A percentile compares a stretch with the other conserved stretches of the same genome.
phyloP scores from a whole-genome alignment of 148 eudicot species.

The Silene latifolia region DNA sequence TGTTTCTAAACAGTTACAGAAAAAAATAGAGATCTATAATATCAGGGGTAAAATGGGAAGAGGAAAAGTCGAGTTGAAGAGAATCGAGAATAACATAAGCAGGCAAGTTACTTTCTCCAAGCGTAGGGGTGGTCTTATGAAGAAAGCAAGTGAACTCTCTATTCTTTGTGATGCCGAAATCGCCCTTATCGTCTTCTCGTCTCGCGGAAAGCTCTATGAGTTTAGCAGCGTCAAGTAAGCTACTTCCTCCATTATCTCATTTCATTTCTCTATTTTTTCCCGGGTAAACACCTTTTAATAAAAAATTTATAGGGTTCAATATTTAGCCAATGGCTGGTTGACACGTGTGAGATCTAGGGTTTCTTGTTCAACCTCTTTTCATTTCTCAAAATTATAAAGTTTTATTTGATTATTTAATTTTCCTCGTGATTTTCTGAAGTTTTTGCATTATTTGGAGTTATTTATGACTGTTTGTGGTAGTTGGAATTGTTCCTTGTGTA shows the following conservation, averaged over 20 bases:
- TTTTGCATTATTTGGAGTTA: neutral
- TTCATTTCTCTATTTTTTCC: neutral
- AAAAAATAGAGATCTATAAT: too few species aligned
- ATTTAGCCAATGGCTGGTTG: conserved; percentile 1
- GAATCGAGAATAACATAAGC: conserved; percentile 20
- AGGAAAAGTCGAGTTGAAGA: conserved; percentile 5
- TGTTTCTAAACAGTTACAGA: too few species aligned
- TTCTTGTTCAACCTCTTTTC: neutral
- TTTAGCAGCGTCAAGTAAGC: conserved; percentile 13
- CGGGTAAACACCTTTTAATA: neutral
- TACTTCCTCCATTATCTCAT: neutral
- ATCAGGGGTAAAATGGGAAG: conserved; percentile 5
- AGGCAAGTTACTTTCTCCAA: conserved; percentile 23
- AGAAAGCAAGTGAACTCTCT: conserved; percentile 19
- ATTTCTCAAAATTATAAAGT: neutral
- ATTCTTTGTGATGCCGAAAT: conserved; percentile 23
- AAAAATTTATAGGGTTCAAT: neutral
- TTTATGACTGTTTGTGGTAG: conserved; percentile 2
- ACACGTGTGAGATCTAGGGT: conserved; percentile 16
- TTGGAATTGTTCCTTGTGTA: conserved; percentile 11
- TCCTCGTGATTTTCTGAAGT: too few species aligned
- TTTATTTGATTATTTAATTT: too few species aligned
- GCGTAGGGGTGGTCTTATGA: conserved; percentile 13
- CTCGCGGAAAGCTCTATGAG: conserved; percentile 17
- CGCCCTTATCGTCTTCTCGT: conserved; percentile 18